Evolutionary conservation across 257 asterid genomes (phyloP), one percentile per base, ranked within the genome.

Genomic region (Primulina tabacum): DNA sequence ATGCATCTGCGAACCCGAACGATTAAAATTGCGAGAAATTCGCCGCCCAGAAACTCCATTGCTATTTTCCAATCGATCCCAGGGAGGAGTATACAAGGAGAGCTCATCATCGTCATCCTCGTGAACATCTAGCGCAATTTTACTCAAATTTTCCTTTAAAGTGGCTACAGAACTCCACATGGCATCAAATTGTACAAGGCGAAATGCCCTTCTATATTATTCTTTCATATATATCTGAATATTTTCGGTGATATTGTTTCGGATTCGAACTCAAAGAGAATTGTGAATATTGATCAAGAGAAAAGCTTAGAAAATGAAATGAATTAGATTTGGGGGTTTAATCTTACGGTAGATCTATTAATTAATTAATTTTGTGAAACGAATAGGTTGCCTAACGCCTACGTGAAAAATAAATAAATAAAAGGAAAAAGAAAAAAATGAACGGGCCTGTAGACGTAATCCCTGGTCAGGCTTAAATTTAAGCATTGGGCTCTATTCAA

Each of bases 81-180:
- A 85, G 17, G 79, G 83, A 7, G 95, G 78, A 78, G 76, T 81
- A 64, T 83, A 73, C 16, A 80, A 71, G 66, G 93, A 75, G 26
- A 83, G 85, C 81, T 79, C 89, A 28, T 82, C 92, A 56, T 88
- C 89, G 62, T 76, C 91, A 14, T 87, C 91, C 0, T 86, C 90
- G 76, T 91, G 96, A 26, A 94, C 95, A 64, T 86, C 99, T 29
- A 85, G 87, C 43, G 96, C 93, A 68, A 94, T 91, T 79, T 90
- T 88, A 77, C 87, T 88, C 86, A 94, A 71, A 71, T 89, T 91
- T 64, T 94, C 95, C 87, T 92, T 91, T 33, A 86, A 85, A 84
- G 77, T 89, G 40, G 96, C 98, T 40, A 94, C 92, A 73, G 99
- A 89, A 78, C 82, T 89, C 99, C 96, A 94, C 99, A 94, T 94